These are phyloP conservation scores for Phytophthora sojae DNA, from an alignment of 352 stramenopile genomes.

Conservation along the genomic window DNA sequence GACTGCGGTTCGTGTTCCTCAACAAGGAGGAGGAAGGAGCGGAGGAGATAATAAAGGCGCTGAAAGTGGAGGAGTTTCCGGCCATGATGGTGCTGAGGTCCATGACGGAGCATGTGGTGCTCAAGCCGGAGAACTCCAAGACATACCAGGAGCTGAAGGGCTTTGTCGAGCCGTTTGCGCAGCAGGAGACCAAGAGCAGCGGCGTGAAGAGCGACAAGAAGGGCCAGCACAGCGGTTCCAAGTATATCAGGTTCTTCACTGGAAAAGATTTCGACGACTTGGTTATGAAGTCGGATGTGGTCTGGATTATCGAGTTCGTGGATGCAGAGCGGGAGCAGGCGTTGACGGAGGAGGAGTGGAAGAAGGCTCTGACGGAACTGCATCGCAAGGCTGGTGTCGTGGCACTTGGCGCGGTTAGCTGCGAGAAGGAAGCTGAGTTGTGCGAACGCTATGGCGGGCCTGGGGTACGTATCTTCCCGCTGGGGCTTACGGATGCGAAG, in stretches of 20 bases:
- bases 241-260: slow-evolving; percentile 51
- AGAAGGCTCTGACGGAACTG: slow-evolving; percentile 54
- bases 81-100: slow-evolving; percentile 60
- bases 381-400: slow-evolving; percentile 73
- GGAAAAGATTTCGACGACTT: slow-evolving; percentile 58
- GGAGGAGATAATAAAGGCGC: slow-evolving; percentile 37
- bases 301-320: slow-evolving; percentile 78
- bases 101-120: slow-evolving; percentile 32
- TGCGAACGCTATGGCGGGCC: slow-evolving; percentile 62
- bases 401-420: slow-evolving; percentile 62
- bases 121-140: slow-evolving; percentile 59
- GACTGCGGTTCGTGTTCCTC: slow-evolving; percentile 65
- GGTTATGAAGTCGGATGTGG: slow-evolving; percentile 56
- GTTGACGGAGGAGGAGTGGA: slow-evolving; percentile 49
- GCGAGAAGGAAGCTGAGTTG: slow-evolving; percentile 47
- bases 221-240: slow-evolving; percentile 17
- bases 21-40: slow-evolving; percentile 43
- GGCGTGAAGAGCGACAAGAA: slow-evolving; percentile 23
- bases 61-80: slow-evolving; percentile 51
- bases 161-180: slow-evolving; percentile 61
- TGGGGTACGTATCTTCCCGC: slow-evolving; percentile 62
- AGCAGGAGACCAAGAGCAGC: slow-evolving; percentile 14
- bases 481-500: slow-evolving; percentile 38
- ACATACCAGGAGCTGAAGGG: slow-evolving; percentile 61
- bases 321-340: slow-evolving; percentile 41